Base-by-base conservation (phyloP, 768 basidiomycete genomes). In the Lactifluus echinatus region DNA sequence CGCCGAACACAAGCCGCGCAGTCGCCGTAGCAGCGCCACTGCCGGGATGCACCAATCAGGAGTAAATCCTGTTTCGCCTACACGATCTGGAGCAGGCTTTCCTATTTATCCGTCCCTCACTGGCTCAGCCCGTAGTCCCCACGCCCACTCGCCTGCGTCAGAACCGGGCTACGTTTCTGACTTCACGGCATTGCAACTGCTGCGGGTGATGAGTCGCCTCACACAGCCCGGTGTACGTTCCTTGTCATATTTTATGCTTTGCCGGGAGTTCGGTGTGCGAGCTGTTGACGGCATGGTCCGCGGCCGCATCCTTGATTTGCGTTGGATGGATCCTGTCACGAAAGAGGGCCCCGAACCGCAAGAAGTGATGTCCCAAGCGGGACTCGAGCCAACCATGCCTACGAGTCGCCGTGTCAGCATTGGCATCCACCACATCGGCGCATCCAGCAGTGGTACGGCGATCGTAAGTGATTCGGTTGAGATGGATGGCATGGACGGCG, bases 271-370 rank as follows among this genome's bases (percentile, higher is more conserved):
- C n/a, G 90, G 90, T 3, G 87, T 87, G 45, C 76, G 81, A 8
- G 86, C 87, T 4, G 87, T 92, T 8, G 90, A 92, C 66, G 89
- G 86, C 26, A 87, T 92, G 87, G 80, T 93, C 46, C 82, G 83
- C 59, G 87, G 83, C 1, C 77, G 83, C 51, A 81, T 92, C 49
- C 69, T 89, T 53, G 86, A 89, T 66, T 67, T 89, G 62, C 75
- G 87, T 50, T 89, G 87, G 87, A 87, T 84, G 49, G 85, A 87
- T 60, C 73, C 82, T 1, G 76, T 87, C 24, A 80, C 82, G 47
- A 75, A 71, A 63, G 85, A 86, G 66, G 72, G 69, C 51, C 70
- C 65, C 24, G 75, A 74, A 50, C 71, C 68, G 12, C 45, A 28
- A 31, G 64, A 58, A 51, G 53, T 57, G 40, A 61, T 28, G 39